These are phyloP conservation scores for Shiraia sp. DNA, from an alignment of 2,329 filamentous ascomycete genomes.

Conservation along the genomic window DNA sequence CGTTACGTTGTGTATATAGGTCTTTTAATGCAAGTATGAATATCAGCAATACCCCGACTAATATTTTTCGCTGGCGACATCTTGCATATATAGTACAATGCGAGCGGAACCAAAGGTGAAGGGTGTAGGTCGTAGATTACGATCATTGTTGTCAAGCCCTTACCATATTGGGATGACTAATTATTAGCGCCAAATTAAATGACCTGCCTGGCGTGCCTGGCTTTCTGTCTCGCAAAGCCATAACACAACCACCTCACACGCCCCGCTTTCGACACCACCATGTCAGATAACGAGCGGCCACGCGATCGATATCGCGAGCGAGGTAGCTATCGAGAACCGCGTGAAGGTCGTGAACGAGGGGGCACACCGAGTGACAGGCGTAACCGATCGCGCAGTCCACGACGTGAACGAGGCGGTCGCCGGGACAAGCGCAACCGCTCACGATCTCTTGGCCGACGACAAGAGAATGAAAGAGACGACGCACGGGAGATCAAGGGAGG, in stretches of 20 bases:
- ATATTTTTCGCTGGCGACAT: too few species aligned
- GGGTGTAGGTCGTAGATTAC: too few species aligned
- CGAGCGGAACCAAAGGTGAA: too few species aligned
- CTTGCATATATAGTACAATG: too few species aligned
- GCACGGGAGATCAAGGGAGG: conserved; percentile 15
- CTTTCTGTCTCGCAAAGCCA: too few species aligned
- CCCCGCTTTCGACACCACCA: conserved; percentile 7
- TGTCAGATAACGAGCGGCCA: conserved; percentile 32
- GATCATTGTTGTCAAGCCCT: too few species aligned
- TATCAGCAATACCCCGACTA: too few species aligned
- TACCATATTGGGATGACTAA: too few species aligned
- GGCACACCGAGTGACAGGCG: conserved; percentile 29
- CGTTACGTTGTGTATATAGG: too few species aligned
- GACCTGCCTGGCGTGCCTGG: too few species aligned
- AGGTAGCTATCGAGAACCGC: conserved; percentile 22
- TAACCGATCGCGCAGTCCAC: conserved; percentile 41
- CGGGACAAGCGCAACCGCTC: conserved; percentile 32
- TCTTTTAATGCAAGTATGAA: too few species aligned
- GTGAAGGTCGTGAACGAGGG: conserved; percentile 25
- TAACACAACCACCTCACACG: background rate
- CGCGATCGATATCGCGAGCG: conserved; percentile 26
- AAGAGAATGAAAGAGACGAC: conserved; percentile 22
- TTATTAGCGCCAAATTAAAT: too few species aligned
- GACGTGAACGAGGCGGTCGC: conserved; percentile 31
- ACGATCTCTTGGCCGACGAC: conserved; percentile 30